These are phyloP conservation scores for Alternaria brassicae DNA, from an alignment of 2,329 filamentous ascomycete species.

Conservation along the genomic window DNA sequence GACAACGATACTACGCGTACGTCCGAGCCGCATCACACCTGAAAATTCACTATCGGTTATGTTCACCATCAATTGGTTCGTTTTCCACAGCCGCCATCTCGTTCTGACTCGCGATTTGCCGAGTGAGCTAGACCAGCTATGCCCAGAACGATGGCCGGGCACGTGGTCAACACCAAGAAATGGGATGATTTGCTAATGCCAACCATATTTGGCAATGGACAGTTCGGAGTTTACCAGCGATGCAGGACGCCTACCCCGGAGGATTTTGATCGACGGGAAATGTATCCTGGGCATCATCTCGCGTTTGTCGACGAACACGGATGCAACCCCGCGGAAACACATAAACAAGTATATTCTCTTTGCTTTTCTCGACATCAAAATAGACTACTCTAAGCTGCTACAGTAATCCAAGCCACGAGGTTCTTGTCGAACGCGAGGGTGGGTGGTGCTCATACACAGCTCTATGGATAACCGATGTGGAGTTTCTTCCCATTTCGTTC, in stretches of 20 bases:
- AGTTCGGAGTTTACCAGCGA: background rate
- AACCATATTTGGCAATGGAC: background rate
- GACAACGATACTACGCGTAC: background rate
- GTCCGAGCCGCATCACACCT: background rate
- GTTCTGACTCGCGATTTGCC: conserved; percentile 5
- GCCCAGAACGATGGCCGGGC: background rate
- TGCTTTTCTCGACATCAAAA: background rate
- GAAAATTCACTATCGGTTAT: background rate
- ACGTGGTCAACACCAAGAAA: background rate
- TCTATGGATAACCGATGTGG: conserved; percentile 3
- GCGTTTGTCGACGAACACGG: background rate
- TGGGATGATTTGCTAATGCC: background rate
- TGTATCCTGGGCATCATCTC: background rate
- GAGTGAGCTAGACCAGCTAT: background rate
- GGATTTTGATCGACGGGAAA: background rate
- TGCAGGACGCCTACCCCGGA: background rate
- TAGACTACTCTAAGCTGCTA: background rate
- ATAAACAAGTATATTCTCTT: background rate
- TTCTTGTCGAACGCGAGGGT: background rate
- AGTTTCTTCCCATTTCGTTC: conserved; percentile 7
- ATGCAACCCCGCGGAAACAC: background rate
- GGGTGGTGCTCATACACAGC: background rate
- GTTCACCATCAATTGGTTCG: background rate
- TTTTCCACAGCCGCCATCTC: background rate
- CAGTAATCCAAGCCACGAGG: background rate